Evolutionary conservation across 2,329 filamentous ascomycete genomes (phyloP).

Genomic region (Metarhizium sp.): DNA sequence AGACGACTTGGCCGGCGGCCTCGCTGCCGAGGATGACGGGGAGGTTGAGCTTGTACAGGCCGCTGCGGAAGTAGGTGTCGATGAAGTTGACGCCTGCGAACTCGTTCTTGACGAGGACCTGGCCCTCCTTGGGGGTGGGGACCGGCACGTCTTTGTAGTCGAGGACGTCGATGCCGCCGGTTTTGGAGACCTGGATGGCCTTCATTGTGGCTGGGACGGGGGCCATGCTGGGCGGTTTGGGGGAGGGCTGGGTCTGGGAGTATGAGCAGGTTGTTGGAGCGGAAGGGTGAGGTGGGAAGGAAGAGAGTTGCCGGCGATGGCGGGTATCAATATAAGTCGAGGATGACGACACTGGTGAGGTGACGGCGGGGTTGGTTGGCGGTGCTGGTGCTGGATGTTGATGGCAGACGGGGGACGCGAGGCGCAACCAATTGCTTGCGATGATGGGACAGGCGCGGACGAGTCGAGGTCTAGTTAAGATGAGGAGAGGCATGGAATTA

Average conservation of each 20-base stretch:
- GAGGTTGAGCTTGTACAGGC: constrained; percentile 65
- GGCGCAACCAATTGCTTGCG: not conserved
- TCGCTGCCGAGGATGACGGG: constrained; percentile 76
- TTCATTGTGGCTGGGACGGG: constrained; percentile 63
- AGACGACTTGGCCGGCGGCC: constrained; percentile 61
- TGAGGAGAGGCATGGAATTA: not conserved
- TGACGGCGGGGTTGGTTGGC: not conserved
- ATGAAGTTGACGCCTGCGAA: constrained; percentile 81
- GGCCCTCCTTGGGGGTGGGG: constrained; percentile 55
- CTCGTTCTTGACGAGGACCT: constrained; percentile 74
- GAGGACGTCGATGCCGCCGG: constrained; percentile 61
- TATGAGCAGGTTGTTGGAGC: not conserved
- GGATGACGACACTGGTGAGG: not conserved
- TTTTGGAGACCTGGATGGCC: constrained; percentile 55
- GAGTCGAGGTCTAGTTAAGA: not conserved
- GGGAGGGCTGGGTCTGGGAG: not conserved
- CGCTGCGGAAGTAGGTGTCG: constrained; percentile 82
- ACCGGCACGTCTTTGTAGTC: constrained; percentile 62
- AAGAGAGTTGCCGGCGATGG: not conserved
- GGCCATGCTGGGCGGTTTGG: constrained; percentile 42
- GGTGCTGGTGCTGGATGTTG: not conserved
- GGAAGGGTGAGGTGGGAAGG: not conserved
- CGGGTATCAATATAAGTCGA: not conserved
- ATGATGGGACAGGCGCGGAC: not conserved
- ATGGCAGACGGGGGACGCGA: not conserved